Base-by-base conservation (phyloP, 805 yeast genomes). In the Maudiozyma barnettii region DNA sequence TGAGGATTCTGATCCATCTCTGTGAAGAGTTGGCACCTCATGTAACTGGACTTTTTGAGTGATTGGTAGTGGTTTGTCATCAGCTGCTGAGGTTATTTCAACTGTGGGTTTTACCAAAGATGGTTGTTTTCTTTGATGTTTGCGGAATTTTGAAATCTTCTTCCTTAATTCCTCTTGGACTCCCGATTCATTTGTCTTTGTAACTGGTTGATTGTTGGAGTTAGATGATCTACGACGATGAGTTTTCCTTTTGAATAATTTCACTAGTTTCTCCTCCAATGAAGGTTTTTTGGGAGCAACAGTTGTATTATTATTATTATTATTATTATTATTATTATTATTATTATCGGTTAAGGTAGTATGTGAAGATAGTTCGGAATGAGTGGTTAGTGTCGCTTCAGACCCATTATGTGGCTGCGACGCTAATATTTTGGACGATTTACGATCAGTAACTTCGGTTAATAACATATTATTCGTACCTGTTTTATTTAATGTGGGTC, bases 181-280 rank as follows among this genome's bases (percentile, higher is more conserved):
- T n/a, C 35, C 42, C 16, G 43, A 14, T 10, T 41, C 44, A 8
- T 35, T 44, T 19, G 41, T 49, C 37, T 43, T 47, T 30, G 40
- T 21, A 18, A 9, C 18, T 9, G 41, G 30, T 16, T 44, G 44
- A 5, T 43, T 19, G 33, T 48, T 23, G 44, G 51, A 26, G 31
- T 45, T 29, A 36, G 43, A 41, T 43, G 55, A 36, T 45, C 41
- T 44, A 22, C 49, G 43, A 21, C 44, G 35, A 37, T 52, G 54
- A 22, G 48, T 33, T 37, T 49, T 56, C 29, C 57, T 55, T 43
- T 51, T 57, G 36, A 57, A 57, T 23, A 57, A 43, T 36, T 53
- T 59, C 7, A 54, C 63, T 42, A 61, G 55, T 44, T 59, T 59
- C 44, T 60, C 56, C 43, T 59, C 62, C 12, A 55, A 47, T 12